phyloP scores from a whole-genome alignment of 257 asterid genomes.

The Capsicum chinense region DNA sequence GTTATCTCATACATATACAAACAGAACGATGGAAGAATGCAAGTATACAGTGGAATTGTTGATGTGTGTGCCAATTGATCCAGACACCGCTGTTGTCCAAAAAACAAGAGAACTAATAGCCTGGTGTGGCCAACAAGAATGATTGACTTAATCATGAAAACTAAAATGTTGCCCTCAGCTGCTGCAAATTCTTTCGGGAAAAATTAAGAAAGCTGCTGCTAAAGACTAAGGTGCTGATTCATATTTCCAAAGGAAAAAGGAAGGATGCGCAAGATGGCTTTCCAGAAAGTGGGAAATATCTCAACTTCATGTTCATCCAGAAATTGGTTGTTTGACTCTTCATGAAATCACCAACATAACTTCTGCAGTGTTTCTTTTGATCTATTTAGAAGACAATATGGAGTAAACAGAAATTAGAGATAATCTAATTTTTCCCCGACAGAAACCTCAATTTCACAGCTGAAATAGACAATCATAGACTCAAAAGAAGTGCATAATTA shows the following conservation, averaged over 20 bases:
- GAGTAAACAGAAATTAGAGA: not conserved
- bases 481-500: not conserved
- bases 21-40: no score
- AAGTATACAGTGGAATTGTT: no score
- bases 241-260: not conserved
- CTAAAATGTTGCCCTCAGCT: no score
- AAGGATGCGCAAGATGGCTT: not conserved
- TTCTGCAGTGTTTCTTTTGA: not conserved
- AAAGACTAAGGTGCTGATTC: not conserved
- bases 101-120: no score
- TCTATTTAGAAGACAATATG: not conserved
- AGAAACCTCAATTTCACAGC: no score
- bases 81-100: no score
- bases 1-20: no score
- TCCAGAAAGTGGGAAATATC: not conserved
- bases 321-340: not conserved
- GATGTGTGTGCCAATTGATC: no score
- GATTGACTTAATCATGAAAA: no score
- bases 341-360: not conserved
- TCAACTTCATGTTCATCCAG: not conserved
- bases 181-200: not conserved
- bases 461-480: not conserved
- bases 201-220: not conserved
- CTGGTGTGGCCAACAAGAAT: no score
- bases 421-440: no score